phyloP scores from a whole-genome alignment of 192 early-diverging fungal species.

The Umbelopsis sp. region DNA sequence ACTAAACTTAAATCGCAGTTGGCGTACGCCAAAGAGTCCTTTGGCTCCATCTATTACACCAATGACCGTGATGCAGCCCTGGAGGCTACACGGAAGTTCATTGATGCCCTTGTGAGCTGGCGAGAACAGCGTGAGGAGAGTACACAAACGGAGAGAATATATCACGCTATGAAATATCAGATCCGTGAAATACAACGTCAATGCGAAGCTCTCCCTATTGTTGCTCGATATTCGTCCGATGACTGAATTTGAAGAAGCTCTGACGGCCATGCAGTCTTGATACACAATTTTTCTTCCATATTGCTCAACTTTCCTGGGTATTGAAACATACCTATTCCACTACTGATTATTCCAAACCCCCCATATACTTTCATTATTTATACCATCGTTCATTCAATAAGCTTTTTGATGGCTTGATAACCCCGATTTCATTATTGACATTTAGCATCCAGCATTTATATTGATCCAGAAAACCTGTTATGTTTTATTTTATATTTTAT shows the following conservation, averaged over 20 bases:
- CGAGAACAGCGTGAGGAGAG: slow-evolving; percentile 11
- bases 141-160: background rate
- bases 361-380: background rate
- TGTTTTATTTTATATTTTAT: no score
- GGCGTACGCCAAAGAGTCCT: slow-evolving; percentile 16
- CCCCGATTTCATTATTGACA: no score
- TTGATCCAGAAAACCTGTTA: no score
- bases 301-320: background rate
- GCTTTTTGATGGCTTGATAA: no score
- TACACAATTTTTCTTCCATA: no score
- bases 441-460: no score
- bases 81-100: slow-evolving; percentile 16
- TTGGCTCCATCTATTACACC: slow-evolving; percentile 8
- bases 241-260: no score
- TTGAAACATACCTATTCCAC: background rate
- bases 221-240: background rate
- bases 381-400: background rate
- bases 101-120: slow-evolving; percentile 15
- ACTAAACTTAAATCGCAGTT: background rate
- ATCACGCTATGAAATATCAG: slow-evolving; percentile 9
- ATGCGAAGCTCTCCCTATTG: slow-evolving; percentile 3
- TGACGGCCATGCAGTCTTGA: no score
- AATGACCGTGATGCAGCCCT: slow-evolving; percentile 21
- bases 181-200: slow-evolving; percentile 12
- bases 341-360: background rate